A percentile compares a stretch with the other conserved stretches of the same genome.
Evolutionary conservation across 768 basidiomycete species (phyloP).

Genomic region (Boletus pseudo-olivaceus): DNA sequence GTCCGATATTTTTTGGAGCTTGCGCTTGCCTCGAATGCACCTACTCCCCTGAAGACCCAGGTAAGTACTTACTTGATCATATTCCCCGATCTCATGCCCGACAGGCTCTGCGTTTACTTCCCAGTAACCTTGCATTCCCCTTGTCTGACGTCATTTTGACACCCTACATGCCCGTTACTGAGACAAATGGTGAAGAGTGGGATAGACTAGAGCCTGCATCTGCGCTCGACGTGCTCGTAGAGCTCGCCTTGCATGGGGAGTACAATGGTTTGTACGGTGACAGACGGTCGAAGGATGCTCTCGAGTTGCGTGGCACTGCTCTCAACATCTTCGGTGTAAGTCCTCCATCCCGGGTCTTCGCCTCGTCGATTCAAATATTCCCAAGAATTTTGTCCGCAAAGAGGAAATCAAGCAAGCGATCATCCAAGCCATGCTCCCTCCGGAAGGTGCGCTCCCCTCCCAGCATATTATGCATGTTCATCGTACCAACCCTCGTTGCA

Average conservation of each 20-base stretch:
- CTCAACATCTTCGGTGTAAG: conserved; percentile 80
- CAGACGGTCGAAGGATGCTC: conserved; percentile 58
- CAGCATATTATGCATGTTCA: neutral
- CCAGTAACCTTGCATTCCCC: conserved; percentile 51
- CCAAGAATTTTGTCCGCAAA: conserved; percentile 71
- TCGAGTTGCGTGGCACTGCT: conserved; percentile 75
- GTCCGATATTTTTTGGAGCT: conserved; percentile 83
- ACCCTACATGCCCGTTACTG: conserved; percentile 72
- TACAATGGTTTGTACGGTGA: conserved; percentile 64
- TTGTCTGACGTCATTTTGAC: conserved; percentile 66
- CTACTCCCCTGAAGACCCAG: conserved; percentile 83
- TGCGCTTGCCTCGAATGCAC: conserved; percentile 91
- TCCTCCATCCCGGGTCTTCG: neutral
- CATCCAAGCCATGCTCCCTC: conserved; percentile 68
- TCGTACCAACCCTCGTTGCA: conserved; percentile 6
- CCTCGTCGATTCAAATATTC: neutral
- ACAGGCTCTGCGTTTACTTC: conserved; percentile 59
- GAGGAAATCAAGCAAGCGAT: conserved; percentile 70
- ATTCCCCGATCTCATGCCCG: conserved; percentile 28
- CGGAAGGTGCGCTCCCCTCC: conserved; percentile 38
- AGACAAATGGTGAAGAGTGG: conserved; percentile 91
- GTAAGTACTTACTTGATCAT: conserved; percentile 35
- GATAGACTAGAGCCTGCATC: conserved; percentile 79
- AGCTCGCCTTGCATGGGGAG: conserved; percentile 84
- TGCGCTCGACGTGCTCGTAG: conserved; percentile 78